Percentiles rank a stretch among this genome's conserved stretches.
phyloP scores from a whole-genome alignment of 306 rosid species.

The Vigna hirtella region DNA sequence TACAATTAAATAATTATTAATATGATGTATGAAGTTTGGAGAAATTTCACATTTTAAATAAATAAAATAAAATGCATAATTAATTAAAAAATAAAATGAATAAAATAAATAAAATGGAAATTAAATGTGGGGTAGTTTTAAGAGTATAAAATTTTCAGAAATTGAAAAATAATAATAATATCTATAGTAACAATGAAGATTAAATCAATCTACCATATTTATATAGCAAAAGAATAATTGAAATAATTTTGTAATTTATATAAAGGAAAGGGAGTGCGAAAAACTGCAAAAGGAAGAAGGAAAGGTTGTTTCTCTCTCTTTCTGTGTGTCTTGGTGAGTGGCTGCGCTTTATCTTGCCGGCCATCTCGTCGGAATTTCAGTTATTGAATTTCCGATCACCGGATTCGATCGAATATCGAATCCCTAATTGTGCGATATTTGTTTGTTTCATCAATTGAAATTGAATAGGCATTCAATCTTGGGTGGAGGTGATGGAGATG shows the following conservation, averaged over 20 bases:
- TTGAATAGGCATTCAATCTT: slow-evolving; percentile 22
- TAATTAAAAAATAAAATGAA: too few relatives aligned
- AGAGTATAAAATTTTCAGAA: too few relatives aligned
- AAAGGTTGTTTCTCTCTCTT: slow-evolving; percentile 20
- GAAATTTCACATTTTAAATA: too few relatives aligned
- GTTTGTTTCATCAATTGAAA: slow-evolving; percentile 11
- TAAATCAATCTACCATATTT: too few relatives aligned
- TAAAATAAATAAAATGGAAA: too few relatives aligned
- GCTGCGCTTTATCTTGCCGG: slow-evolving; percentile 33
- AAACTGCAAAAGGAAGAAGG: background rate
- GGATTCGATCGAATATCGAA: slow-evolving; percentile 45
- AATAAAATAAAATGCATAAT: too few relatives aligned
- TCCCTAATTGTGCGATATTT: background rate
- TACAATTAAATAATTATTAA: too few relatives aligned
- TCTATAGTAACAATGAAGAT: too few relatives aligned
- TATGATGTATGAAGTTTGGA: too few relatives aligned
- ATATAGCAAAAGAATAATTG: background rate
- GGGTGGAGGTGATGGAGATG: slow-evolving; percentile 44
- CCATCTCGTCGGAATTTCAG: slow-evolving; percentile 43
- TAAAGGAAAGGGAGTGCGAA: background rate
- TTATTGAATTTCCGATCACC: slow-evolving; percentile 42
- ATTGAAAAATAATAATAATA: background rate
- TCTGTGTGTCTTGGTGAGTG: background rate
- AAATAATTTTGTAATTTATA: background rate
- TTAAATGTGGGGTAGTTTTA: too few relatives aligned